These are phyloP conservation scores for Moesziomyces sp. DNA, from an alignment of 1,284 basidiomycete genomes.

Conservation along the genomic window DNA sequence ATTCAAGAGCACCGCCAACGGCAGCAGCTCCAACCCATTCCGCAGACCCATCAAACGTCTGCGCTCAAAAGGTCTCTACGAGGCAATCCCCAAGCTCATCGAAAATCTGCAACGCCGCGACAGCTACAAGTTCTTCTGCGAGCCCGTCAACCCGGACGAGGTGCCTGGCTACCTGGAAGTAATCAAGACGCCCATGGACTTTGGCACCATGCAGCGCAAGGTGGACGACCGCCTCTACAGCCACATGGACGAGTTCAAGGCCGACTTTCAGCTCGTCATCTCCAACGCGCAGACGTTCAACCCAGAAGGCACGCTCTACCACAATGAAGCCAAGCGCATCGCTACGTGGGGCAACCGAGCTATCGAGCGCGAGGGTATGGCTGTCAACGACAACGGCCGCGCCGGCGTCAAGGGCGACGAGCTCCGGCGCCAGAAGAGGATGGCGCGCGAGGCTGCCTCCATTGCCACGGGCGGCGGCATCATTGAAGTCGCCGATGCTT, in stretches of 20 bases:
- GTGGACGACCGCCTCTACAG: constrained; percentile 45
- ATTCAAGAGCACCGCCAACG: constrained; percentile 10
- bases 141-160: constrained; percentile 75
- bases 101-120: constrained; percentile 73
- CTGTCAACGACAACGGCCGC: constrained; percentile 52
- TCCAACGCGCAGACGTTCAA: constrained; percentile 64
- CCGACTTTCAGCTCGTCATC: constrained; percentile 61
- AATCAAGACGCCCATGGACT: constrained; percentile 81
- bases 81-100: constrained; percentile 48
- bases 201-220: constrained; percentile 77
- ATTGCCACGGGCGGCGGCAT: neutral
- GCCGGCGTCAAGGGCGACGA: constrained; percentile 42
- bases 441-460: constrained; percentile 24
- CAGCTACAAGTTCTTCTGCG: constrained; percentile 83
- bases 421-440: constrained; percentile 25
- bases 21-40: constrained; percentile 9
- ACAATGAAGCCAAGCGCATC: constrained; percentile 61
- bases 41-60: constrained; percentile 48
- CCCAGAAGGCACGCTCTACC: constrained; percentile 59
- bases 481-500: constrained; percentile 1
- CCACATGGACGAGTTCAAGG: constrained; percentile 53
- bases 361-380: constrained; percentile 57
- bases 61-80: constrained; percentile 47
- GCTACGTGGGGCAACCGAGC: constrained; percentile 57
- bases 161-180: constrained; percentile 78